Percentiles rank a stretch among this genome's conserved stretches.
phyloP scores from a whole-genome alignment of 1,139 yeast species.

The Trichomonascaceae sp. region DNA sequence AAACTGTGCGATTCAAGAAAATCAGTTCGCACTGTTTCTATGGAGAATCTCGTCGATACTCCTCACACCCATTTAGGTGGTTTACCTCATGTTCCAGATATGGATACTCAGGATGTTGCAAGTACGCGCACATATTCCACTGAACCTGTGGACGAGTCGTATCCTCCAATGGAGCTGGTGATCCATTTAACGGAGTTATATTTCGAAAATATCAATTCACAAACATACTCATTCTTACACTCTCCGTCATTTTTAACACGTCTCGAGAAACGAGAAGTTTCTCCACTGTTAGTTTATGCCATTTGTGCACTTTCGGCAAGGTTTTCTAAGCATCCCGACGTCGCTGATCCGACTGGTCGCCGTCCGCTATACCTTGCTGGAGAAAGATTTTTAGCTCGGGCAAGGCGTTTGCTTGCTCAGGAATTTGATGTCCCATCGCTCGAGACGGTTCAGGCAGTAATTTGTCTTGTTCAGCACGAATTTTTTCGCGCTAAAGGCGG shows the following conservation, averaged over 20 bases:
- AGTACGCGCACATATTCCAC: not conserved
- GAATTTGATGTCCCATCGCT: conserved; percentile 32
- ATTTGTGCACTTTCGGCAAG: conserved; percentile 34
- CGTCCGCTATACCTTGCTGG: conserved; percentile 29
- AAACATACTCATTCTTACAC: conserved; percentile 35
- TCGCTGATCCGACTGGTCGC: conserved; percentile 11
- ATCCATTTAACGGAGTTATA: conserved; percentile 28
- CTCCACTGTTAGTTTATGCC: conserved; percentile 31
- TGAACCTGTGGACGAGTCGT: conserved; percentile 8
- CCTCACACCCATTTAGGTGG: not conserved
- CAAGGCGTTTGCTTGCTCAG: conserved; percentile 27
- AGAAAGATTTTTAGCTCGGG: conserved; percentile 29
- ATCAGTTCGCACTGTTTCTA: not conserved
- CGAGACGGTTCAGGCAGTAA: conserved; percentile 35
- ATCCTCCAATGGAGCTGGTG: conserved; percentile 21
- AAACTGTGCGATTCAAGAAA: not conserved
- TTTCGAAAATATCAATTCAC: conserved; percentile 33
- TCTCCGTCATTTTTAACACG: conserved; percentile 31
- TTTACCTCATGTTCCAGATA: conserved; percentile 1
- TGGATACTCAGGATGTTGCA: not conserved
- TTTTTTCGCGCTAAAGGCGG: conserved; percentile 33
- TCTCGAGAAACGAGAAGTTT: conserved; percentile 27
- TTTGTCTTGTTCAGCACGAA: conserved; percentile 33
- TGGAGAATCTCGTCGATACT: not conserved
- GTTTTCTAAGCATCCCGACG: conserved; percentile 32